A percentile compares a stretch with the other conserved stretches of the same genome.
Evolutionary conservation across 2,329 filamentous ascomycete species (phyloP).

Genomic region (Fusarium sublunatum): DNA sequence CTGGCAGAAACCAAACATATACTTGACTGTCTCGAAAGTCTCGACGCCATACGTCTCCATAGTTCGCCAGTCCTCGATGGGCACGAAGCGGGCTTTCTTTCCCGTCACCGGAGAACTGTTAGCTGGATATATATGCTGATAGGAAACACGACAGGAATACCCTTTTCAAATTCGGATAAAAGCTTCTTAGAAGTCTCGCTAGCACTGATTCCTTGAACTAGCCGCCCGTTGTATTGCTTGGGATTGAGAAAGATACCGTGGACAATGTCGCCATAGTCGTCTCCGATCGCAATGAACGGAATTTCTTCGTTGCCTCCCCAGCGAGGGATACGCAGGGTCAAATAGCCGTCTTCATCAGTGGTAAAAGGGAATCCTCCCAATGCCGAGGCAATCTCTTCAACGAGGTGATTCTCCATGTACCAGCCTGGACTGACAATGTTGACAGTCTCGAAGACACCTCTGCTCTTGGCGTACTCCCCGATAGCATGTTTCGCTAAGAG

Average conservation of each 20-base stretch:
- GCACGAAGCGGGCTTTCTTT: slow-evolving; percentile 48
- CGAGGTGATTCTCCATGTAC: slow-evolving; percentile 58
- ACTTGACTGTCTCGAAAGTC: slow-evolving; percentile 52
- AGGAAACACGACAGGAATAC: slow-evolving; percentile 14
- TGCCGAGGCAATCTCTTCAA: slow-evolving; percentile 48
- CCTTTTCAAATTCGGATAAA: slow-evolving; percentile 49
- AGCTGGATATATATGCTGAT: not conserved
- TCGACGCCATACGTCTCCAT: slow-evolving; percentile 49
- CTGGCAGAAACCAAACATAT: slow-evolving; percentile 53
- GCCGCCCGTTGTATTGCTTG: slow-evolving; percentile 49
- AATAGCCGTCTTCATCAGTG: slow-evolving; percentile 50
- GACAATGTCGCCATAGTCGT: slow-evolving; percentile 59
- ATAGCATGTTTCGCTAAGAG: slow-evolving; percentile 52
- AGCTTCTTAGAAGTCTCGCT: slow-evolving; percentile 48
- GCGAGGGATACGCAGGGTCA: slow-evolving; percentile 52
- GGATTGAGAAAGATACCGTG: slow-evolving; percentile 58
- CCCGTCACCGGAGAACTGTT: slow-evolving; percentile 43
- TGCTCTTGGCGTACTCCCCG: slow-evolving; percentile 52
- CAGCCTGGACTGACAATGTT: slow-evolving; percentile 53
- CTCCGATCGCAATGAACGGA: slow-evolving; percentile 53
- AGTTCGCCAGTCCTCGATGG: slow-evolving; percentile 48
- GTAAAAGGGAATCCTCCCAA: slow-evolving; percentile 56
- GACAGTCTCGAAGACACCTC: slow-evolving; percentile 50
- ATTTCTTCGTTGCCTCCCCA: slow-evolving; percentile 54
- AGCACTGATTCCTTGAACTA: slow-evolving; percentile 54